A percentile compares a stretch with the other conserved stretches of the same genome.
These are phyloP conservation scores for Lipomyces oligophaga DNA, from an alignment of 805 yeast genomes.

Conservation along the genomic window DNA sequence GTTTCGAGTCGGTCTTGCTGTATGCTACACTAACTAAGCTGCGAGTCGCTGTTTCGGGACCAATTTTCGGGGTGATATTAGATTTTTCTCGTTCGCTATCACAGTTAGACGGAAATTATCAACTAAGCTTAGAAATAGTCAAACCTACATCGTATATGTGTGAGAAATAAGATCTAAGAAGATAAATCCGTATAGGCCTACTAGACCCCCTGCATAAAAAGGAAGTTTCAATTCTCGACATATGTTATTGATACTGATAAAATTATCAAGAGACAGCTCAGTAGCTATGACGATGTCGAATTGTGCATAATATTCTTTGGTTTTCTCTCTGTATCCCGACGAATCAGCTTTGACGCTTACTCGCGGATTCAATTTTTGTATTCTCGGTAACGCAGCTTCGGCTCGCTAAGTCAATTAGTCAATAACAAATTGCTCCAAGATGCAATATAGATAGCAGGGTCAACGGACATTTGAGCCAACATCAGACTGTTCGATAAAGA, in stretches of 20 bases:
- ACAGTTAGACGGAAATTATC: background rate
- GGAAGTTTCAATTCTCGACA: conserved; percentile 60
- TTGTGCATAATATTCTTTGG: conserved; percentile 43
- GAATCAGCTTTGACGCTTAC: conserved; percentile 52
- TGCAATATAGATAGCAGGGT: background rate
- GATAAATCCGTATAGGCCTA: conserved; percentile 80
- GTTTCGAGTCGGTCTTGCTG: conserved; percentile 33
- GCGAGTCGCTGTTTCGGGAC: conserved; percentile 44
- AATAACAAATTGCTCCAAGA: background rate
- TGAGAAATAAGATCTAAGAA: conserved; percentile 74
- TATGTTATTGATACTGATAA: conserved; percentile 49
- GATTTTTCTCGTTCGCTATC: conserved; percentile 51
- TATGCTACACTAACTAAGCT: conserved; percentile 43
- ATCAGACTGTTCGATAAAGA: conserved; percentile 57
- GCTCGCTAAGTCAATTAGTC: conserved; percentile 40
- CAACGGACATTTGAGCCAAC: conserved; percentile 45
- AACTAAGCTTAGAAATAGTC: too few relatives aligned
- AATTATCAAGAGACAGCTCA: conserved; percentile 47
- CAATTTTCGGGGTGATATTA: conserved; percentile 49
- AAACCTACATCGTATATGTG: conserved; percentile 38
- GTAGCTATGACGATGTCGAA: conserved; percentile 77
- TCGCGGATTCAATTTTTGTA: conserved; percentile 74
- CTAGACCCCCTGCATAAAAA: conserved; percentile 61
- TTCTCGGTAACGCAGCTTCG: conserved; percentile 51
- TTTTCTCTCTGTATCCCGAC: conserved; percentile 32